Conservation (phyloP, 2,329 filamentous ascomycete genomes). For the Alternaria brassicicola region DNA sequence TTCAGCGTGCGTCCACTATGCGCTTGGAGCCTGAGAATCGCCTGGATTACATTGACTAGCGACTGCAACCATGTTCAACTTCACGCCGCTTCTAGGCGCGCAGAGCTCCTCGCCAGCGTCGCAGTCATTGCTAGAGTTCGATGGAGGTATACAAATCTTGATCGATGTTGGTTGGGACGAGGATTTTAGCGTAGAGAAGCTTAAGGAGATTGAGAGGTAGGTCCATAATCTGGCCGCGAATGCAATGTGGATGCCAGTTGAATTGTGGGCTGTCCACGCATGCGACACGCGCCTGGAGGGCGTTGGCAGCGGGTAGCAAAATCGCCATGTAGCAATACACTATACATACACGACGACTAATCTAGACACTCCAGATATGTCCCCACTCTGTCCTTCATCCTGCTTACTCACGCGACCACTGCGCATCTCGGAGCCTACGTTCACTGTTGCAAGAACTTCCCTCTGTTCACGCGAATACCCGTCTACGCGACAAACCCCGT, state of each 20-base stretch:
- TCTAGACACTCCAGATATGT: constrained; percentile 68
- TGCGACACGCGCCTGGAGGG: neutral
- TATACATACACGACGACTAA: constrained; percentile 22
- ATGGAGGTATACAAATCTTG: constrained; percentile 93
- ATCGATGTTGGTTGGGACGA: constrained; percentile 97
- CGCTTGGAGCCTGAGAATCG: constrained; percentile 5
- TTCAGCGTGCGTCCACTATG: constrained; percentile 11
- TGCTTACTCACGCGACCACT: constrained; percentile 91
- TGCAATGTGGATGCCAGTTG: constrained; percentile 9
- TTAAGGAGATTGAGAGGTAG: constrained; percentile 89
- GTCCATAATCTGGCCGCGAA: constrained; percentile 14
- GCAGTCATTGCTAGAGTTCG: constrained; percentile 94
- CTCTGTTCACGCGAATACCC: constrained; percentile 87
- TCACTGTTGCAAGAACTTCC: constrained; percentile 96
- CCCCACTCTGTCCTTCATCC: constrained; percentile 88
- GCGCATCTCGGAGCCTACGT: constrained; percentile 92
- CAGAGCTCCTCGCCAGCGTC: constrained; percentile 85
- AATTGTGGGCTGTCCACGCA: neutral
- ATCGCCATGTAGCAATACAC: constrained; percentile 15
- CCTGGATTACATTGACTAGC: constrained; percentile 1
- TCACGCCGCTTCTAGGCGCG: constrained; percentile 89
- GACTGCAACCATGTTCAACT: constrained; percentile 79
- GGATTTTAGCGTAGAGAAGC: constrained; percentile 78
- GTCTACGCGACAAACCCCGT: constrained; percentile 94
- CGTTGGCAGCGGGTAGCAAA: neutral